phyloP scores from a whole-genome alignment of 2,329 filamentous ascomycete genomes.

The Ceratocystis papillata region DNA sequence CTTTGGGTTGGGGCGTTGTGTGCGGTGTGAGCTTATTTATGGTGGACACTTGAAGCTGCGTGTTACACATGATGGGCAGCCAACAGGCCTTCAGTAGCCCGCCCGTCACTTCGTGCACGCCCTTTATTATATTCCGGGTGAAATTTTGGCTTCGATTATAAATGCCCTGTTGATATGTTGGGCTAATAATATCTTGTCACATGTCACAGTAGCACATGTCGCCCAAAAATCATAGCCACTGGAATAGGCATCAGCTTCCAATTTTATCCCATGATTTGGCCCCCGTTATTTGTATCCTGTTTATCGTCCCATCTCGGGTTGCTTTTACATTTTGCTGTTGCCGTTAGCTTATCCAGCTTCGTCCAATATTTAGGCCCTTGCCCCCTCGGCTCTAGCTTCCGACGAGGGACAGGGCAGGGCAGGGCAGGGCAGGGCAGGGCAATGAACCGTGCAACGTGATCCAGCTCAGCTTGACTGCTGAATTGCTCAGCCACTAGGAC shows the following conservation, averaged over 20 bases:
- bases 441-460: conserved; percentile 7
- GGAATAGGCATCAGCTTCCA: not conserved
- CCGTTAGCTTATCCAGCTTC: not conserved
- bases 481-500: not conserved
- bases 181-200: not conserved
- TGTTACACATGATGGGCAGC: not conserved
- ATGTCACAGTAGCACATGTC: not conserved
- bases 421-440: not conserved
- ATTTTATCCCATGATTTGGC: not conserved
- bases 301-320: not conserved
- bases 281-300: not conserved
- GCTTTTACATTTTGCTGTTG: not conserved
- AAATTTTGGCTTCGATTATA: not conserved
- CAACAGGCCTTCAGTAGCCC: not conserved
- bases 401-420: not conserved
- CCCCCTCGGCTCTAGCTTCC: conserved; percentile 4
- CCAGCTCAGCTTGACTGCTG: not conserved
- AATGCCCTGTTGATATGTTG: not conserved
- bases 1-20: not conserved
- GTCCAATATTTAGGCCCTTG: not conserved
- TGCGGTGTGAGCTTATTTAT: not conserved
- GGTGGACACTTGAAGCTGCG: not conserved
- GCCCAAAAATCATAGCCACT: not conserved
- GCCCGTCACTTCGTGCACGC: not conserved
- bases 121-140: not conserved